Evolutionary conservation across 352 stramenopile species (phyloP).

Genomic region (Pythium sukuiense): DNA sequence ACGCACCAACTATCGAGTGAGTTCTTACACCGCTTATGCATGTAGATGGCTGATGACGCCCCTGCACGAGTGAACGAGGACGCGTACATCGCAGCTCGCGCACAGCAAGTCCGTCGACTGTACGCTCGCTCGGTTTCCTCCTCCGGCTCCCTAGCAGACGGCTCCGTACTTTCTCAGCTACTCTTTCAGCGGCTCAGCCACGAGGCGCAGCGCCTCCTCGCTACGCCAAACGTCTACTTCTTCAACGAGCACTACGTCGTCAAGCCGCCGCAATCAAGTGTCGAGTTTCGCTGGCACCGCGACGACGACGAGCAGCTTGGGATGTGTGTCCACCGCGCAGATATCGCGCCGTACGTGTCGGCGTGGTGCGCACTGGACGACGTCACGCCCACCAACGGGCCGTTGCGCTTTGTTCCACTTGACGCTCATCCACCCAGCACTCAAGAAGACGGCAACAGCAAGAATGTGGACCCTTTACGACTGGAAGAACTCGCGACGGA

Average conservation of each 20-base stretch:
- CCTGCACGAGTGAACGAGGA: constrained; percentile 2
- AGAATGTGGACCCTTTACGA: not conserved
- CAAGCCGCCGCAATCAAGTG: constrained; percentile 51
- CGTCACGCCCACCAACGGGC: constrained; percentile 47
- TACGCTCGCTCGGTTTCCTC: not conserved
- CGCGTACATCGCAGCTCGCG: constrained; percentile 22
- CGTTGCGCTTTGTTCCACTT: constrained; percentile 57
- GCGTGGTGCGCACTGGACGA: constrained; percentile 70
- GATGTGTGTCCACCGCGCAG: constrained; percentile 62
- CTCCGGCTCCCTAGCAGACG: constrained; percentile 9
- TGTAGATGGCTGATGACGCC: constrained; percentile 40
- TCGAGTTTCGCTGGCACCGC: constrained; percentile 76
- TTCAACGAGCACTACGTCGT: constrained; percentile 85
- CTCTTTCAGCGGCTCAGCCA: constrained; percentile 47
- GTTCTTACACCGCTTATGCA: not conserved
- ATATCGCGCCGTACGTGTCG: constrained; percentile 57
- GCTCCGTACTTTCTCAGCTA: constrained; percentile 24
- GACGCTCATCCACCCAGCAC: not conserved
- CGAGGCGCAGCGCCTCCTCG: constrained; percentile 8
- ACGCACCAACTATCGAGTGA: not conserved
- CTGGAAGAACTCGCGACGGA: constrained; percentile 25
- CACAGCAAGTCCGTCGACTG: constrained; percentile 23
- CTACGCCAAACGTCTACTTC: constrained; percentile 34
- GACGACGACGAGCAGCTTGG: constrained; percentile 74
- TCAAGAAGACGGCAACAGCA: not conserved